These are phyloP conservation scores for Rhynchosporium secalis DNA, from an alignment of 2,329 filamentous ascomycete species.

Conservation along the genomic window DNA sequence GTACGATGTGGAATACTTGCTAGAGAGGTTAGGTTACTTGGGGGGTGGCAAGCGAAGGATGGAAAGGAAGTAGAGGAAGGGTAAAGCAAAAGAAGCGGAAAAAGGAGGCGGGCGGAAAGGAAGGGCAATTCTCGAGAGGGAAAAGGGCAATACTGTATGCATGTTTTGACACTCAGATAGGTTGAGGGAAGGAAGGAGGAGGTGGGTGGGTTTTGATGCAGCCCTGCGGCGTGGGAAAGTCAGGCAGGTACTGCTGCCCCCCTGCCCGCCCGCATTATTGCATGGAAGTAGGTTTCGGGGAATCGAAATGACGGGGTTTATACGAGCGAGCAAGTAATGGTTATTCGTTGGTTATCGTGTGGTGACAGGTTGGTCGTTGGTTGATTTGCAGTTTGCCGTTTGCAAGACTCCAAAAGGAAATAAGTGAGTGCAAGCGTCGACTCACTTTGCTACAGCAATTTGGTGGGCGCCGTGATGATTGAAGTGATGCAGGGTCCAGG, in stretches of 20 bases:
- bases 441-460: neutral
- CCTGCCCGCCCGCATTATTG: too few relatives aligned
- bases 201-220: neutral
- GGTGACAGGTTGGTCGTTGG: neutral
- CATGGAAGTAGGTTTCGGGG: too few relatives aligned
- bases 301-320: too few relatives aligned
- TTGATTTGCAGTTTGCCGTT: neutral
- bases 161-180: neutral
- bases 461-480: neutral
- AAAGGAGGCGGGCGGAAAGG: too few relatives aligned
- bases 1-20: too few relatives aligned
- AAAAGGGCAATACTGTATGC: neutral
- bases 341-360: neutral
- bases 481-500: neutral
- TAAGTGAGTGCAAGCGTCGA: slow-evolving; percentile 10
- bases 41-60: too few relatives aligned
- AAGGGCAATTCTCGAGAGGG: neutral
- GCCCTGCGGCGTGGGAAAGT: slow-evolving; percentile 9
- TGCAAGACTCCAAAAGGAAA: neutral
- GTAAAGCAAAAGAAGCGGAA: too few relatives aligned
- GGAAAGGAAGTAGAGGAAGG: too few relatives aligned
- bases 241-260: too few relatives aligned
- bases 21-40: too few relatives aligned
- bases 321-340: too few relatives aligned
- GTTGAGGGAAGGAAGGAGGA: neutral